Conservation (phyloP, 495 filamentous ascomycete genomes). For the Hypoxylon crocopeplum region DNA sequence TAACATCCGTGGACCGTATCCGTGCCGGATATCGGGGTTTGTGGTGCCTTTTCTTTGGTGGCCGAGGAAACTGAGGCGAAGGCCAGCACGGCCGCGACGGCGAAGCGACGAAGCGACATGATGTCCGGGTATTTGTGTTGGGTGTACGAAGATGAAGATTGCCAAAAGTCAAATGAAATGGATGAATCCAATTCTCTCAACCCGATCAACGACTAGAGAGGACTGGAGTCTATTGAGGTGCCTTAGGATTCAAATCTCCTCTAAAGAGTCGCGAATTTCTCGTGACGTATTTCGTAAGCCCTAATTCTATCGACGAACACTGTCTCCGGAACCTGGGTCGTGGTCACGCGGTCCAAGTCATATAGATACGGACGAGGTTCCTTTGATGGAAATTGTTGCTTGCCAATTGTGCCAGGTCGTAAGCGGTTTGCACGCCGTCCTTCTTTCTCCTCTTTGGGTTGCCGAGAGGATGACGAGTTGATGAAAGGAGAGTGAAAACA, state of each 20-base stretch:
- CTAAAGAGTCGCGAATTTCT: conserved; percentile 9
- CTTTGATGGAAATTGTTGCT: conserved; percentile 23
- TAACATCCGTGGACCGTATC: conserved; percentile 43
- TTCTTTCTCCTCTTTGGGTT: conserved; percentile 18
- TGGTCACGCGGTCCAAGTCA: conserved; percentile 20
- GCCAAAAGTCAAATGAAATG: conserved; percentile 1
- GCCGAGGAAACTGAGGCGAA: conserved; percentile 19
- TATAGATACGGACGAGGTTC: conserved; percentile 18
- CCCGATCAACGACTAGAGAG: conserved; percentile 39
- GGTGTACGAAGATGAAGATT: conserved; percentile 4
- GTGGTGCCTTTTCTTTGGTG: conserved; percentile 18
- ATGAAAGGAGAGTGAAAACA: conserved; percentile 28
- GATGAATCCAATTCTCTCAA: conserved; percentile 28
- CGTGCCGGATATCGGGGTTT: conserved; percentile 20
- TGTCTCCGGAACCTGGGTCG: not conserved
- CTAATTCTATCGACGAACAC: conserved; percentile 7
- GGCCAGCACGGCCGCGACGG: conserved; percentile 37
- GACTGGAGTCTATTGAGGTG: conserved; percentile 19
- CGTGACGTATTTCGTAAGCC: conserved; percentile 12
- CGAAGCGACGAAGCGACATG: conserved; percentile 37
- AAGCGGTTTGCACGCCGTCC: conserved; percentile 4
- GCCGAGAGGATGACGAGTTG: conserved; percentile 7
- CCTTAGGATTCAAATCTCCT: conserved; percentile 21
- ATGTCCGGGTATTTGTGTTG: conserved; percentile 1
- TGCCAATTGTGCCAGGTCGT: not conserved